phyloP scores from a whole-genome alignment of 2,329 filamentous ascomycete species.

The Fusarium compactum region DNA sequence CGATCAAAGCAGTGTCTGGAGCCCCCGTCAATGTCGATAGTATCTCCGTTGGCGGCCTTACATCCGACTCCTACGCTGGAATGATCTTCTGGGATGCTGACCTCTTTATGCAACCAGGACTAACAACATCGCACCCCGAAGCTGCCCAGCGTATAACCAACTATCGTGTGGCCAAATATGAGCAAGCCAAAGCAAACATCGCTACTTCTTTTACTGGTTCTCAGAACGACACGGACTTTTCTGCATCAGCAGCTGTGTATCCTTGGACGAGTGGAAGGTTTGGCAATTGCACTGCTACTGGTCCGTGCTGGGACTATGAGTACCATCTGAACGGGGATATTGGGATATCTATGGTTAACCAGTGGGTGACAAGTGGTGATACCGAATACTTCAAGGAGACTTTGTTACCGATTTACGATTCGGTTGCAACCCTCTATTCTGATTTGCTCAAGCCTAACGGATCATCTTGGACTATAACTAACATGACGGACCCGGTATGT shows the following conservation, averaged over 20 bases:
- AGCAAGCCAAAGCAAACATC: background rate
- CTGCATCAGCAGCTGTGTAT: conserved; percentile 1
- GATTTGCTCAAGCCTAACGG: background rate
- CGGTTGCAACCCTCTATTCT: background rate
- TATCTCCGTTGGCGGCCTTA: background rate
- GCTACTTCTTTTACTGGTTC: background rate
- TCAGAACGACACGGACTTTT: conserved; percentile 6
- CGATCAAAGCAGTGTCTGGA: background rate
- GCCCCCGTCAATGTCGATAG: conserved; percentile 7
- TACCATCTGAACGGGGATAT: conserved; percentile 6
- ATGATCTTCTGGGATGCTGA: conserved; percentile 10
- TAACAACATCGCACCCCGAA: conserved; percentile 1
- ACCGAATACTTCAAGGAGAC: conserved; percentile 5
- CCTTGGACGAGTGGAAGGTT: background rate
- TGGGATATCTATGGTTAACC: background rate
- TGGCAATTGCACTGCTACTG: conserved; percentile 5
- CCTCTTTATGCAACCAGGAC: conserved; percentile 14
- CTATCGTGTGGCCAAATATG: background rate
- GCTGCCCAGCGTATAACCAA: conserved; percentile 10
- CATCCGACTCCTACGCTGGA: conserved; percentile 11
- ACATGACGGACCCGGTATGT: conserved; percentile 11
- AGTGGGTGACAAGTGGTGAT: conserved; percentile 12
- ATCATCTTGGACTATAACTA: conserved; percentile 3
- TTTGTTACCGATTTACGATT: background rate
- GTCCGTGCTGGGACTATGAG: conserved; percentile 16